Conservation (phyloP, 768 basidiomycete genomes). For the Boletus tomentosulus region DNA sequence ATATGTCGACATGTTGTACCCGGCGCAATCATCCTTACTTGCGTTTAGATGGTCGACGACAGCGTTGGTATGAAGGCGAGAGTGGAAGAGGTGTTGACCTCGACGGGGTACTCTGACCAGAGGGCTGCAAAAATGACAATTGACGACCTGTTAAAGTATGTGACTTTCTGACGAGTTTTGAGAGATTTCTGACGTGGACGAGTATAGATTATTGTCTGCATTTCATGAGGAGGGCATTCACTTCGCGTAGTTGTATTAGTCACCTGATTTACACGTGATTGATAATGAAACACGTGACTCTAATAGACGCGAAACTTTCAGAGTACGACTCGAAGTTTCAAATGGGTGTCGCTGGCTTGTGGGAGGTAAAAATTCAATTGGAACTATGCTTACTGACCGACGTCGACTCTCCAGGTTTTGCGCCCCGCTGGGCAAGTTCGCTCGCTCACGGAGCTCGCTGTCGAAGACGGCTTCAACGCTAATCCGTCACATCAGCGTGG, state of each 20-base stretch:
- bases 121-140: conserved; percentile 92
- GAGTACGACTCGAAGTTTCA: neutral
- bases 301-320: neutral
- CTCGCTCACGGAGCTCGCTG: conserved; percentile 73
- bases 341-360: conserved; percentile 50
- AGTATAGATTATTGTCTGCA: conserved; percentile 58
- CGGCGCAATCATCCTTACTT: neutral
- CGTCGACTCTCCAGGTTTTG: conserved; percentile 43
- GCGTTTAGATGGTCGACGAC: conserved; percentile 60
- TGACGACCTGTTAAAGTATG: conserved; percentile 85
- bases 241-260: conserved; percentile 45
- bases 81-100: conserved; percentile 68
- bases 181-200: neutral
- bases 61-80: conserved; percentile 63
- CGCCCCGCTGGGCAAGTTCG: conserved; percentile 67
- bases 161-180: conserved; percentile 10
- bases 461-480: conserved; percentile 68
- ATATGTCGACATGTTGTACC: neutral
- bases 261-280: conserved; percentile 3
- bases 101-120: conserved; percentile 68
- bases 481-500: conserved; percentile 65
- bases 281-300: neutral
- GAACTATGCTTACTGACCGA: conserved; percentile 14
- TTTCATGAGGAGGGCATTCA: conserved; percentile 75
- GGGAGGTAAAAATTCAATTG: conserved; percentile 37